Base-by-base conservation (phyloP, 805 yeast species). In the Kluyveromyces lactis region DNA sequence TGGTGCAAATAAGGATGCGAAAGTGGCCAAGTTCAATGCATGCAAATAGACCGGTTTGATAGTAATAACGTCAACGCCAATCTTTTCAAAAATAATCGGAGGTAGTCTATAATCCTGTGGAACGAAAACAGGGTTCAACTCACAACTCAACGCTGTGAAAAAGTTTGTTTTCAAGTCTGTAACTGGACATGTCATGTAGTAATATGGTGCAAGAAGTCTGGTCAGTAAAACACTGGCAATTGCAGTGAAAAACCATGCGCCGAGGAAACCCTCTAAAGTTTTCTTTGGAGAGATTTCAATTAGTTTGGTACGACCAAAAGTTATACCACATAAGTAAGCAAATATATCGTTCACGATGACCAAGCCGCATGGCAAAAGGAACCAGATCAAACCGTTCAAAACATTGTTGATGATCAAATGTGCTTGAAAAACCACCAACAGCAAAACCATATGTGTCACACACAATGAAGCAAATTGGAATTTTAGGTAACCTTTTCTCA, bases 1-100 rank as follows among this genome's bases (percentile, higher is more conserved):
- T 43, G 98, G 98, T 3, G 98, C 98, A 60, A 92, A 81, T 48
- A 92, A 72, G 0, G 97, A 90, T 2, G 98, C 97, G 70, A 92
- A 92, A 3, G 95, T 82, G 12, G 97, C 94, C 44, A 90, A 67
- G 31, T 81, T 73, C 42, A 86, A 72, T 1, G 94, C 80, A 60
- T 92, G 98, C 68, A 89, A 75, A 62, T 90, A 87, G 38, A 92
- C 79, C 35, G 98, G 97, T 54, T 84, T 86, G 33, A 87, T 53
- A 12, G 78, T 71, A 13, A 86, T 58, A 23, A 67, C 69, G 10
- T 74, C 75, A 26, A 62, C 46, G 17, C 71, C 70, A 26, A 68
- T 44, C 29, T 69, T 53, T 16, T 72, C 73, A 17, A 77, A 78
- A 37, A 86, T 56, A 46, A 79, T 71, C 12, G 74, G 71, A 21